Percentiles rank a stretch among this genome's conserved stretches.
These are phyloP conservation scores for Malus hybrid DNA, from an alignment of 331 rosid species.

Conservation along the genomic window DNA sequence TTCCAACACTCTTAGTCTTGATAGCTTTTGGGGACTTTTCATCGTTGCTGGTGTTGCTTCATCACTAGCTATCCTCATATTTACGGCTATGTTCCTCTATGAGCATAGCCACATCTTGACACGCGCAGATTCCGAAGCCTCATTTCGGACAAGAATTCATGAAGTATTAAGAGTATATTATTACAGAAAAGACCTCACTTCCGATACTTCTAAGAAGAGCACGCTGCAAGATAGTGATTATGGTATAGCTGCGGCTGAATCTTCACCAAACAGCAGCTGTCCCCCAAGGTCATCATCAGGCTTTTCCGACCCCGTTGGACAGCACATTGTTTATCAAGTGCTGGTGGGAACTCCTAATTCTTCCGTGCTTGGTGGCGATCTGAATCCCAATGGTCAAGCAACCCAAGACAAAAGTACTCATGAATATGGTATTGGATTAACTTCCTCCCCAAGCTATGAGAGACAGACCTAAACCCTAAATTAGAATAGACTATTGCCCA, in stretches of 20 bases:
- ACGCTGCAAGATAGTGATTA: background rate
- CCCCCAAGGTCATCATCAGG: constrained; percentile 4
- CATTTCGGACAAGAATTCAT: background rate
- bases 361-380: background rate
- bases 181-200: background rate
- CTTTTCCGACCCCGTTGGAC: background rate
- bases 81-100: constrained; percentile 1
- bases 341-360: background rate
- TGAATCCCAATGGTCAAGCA: background rate
- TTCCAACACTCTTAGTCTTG: constrained; percentile 13
- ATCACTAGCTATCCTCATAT: constrained; percentile 2
- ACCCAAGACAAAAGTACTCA: background rate
- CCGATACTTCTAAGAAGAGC: background rate
- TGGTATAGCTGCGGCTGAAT: background rate
- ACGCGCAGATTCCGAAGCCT: background rate
- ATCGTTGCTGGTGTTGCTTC: constrained; percentile 14
- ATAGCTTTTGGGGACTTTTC: constrained; percentile 31
- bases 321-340: background rate
- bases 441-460: too few species aligned
- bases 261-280: constrained; percentile 1
- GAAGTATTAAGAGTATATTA: background rate
- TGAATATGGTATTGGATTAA: background rate
- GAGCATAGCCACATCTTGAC: background rate
- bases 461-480: too few species aligned
- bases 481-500: too few species aligned